phyloP scores from a whole-genome alignment of 108 stramenopile species.

The Parietichytrium sp. region DNA sequence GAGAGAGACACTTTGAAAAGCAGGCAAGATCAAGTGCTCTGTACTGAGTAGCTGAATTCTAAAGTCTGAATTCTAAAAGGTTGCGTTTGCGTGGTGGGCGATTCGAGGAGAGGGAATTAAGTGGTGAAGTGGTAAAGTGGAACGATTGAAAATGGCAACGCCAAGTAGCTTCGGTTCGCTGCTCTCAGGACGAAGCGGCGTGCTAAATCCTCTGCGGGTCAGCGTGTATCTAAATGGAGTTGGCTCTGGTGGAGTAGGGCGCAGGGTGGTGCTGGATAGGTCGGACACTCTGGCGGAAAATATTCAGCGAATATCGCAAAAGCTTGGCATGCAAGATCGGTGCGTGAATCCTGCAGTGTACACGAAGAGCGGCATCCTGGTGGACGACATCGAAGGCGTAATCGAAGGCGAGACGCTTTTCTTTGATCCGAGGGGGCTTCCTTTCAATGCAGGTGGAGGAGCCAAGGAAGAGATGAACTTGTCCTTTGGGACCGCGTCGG shows the following conservation, averaged over 20 bases:
- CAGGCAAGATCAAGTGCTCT: too few relatives aligned
- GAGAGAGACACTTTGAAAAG: too few relatives aligned
- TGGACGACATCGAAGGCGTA: background rate
- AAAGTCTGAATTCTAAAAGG: too few relatives aligned
- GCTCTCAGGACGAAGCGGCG: too few relatives aligned
- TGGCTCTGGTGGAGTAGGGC: background rate
- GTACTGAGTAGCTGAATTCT: too few relatives aligned
- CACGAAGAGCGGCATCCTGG: background rate
- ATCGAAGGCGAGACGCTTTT: constrained; percentile 7
- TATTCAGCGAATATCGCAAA: background rate
- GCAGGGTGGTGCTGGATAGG: constrained; percentile 8
- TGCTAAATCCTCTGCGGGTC: constrained; percentile 6
- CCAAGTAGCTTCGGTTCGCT: too few relatives aligned
- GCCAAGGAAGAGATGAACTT: too few relatives aligned
- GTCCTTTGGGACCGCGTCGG: too few relatives aligned
- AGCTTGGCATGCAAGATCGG: background rate
- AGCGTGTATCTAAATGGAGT: constrained; percentile 23
- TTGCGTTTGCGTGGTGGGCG: too few relatives aligned
- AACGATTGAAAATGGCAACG: too few relatives aligned
- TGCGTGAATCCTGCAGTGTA: background rate
- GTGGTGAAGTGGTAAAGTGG: too few relatives aligned
- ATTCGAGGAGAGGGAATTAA: too few relatives aligned
- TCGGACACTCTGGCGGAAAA: constrained; percentile 15
- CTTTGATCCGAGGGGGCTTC: constrained; percentile 15
- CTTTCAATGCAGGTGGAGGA: background rate